phyloP scores from a whole-genome alignment of 1,284 basidiomycete species.

The Leccinum fuscescens region DNA sequence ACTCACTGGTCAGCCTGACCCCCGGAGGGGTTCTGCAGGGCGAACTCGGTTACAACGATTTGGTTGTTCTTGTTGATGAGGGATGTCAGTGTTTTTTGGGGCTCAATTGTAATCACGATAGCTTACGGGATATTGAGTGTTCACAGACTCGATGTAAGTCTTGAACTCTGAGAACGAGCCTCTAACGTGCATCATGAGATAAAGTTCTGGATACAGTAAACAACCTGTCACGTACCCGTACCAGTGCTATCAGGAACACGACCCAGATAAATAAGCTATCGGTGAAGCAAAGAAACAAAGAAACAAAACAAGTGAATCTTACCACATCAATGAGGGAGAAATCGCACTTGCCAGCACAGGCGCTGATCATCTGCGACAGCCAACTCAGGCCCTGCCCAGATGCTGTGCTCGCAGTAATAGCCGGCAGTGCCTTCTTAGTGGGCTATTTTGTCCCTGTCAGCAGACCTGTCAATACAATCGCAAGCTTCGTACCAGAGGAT shows the following conservation, averaged over 20 bases:
- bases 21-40: constrained; percentile 32
- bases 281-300: background rate
- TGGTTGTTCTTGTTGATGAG: constrained; percentile 7
- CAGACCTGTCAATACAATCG: background rate
- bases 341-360: constrained; percentile 31
- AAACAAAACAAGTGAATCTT: background rate
- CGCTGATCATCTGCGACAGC: constrained; percentile 34
- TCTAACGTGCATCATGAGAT: constrained; percentile 18
- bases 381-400: constrained; percentile 34
- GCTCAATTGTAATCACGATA: background rate
- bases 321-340: constrained; percentile 35
- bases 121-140: constrained; percentile 32
- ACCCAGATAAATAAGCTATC: background rate
- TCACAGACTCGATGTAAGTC: constrained; percentile 26
- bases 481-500: constrained; percentile 30
- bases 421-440: constrained; percentile 36
- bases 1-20: constrained; percentile 36
- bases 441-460: constrained; percentile 18
- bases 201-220: background rate
- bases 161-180: constrained; percentile 28
- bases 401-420: constrained; percentile 31
- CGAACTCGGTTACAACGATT: constrained; percentile 34
- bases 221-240: constrained; percentile 26
- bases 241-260: constrained; percentile 29
- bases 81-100: constrained; percentile 8